Base-by-base conservation (phyloP, 495 filamentous ascomycete species). In the Terfezia claveryi region DNA sequence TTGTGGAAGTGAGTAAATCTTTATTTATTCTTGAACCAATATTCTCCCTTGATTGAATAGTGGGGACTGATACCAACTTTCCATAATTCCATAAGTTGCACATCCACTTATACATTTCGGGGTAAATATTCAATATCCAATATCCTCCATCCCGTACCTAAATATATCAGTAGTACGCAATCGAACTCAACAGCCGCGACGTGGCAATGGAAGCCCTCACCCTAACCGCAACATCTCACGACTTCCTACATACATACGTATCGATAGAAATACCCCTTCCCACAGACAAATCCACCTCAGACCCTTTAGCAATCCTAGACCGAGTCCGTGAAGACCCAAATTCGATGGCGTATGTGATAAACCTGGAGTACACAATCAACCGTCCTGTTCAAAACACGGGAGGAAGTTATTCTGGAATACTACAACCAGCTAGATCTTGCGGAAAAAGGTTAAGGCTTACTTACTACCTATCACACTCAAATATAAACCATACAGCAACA, bases 51-150 rank as follows among this genome's bases (percentile, higher is more conserved):
- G 23, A 50, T 12, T 54, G 23, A 44, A 23, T 37, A 37, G 10
- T 49, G 14, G 11, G 32, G 57, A 46, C 50, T 51, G 23, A 41
- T 51, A 55, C 38, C 23, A 56, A 11, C 9, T 46, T 11, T 44
- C n/a, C 38, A 11, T 11, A 44, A 44, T 23, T 12, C 37, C 27
- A 32, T 32, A 32, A 92, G 85, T 94, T 56, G 88, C 79, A 37
- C 85, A 94, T 62, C 83, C 88, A 1, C 69, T 94, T 36, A 91
- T 94, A 52, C 88, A 95, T 58, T 74, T 94, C 1, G 86, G 79
- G 44, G 61, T 62, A 56, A 41, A 8, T 49, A 7, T 37, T 20
- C 8, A 0, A 36, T 7, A 11, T 20, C 54, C 53, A 60, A 51
- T 56, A 56, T 63, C 4, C 38, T 44, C 41, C 41, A 1, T 8